phyloP scores from a whole-genome alignment of 352 stramenopile species.

The Globisporangium paroecandrum region DNA sequence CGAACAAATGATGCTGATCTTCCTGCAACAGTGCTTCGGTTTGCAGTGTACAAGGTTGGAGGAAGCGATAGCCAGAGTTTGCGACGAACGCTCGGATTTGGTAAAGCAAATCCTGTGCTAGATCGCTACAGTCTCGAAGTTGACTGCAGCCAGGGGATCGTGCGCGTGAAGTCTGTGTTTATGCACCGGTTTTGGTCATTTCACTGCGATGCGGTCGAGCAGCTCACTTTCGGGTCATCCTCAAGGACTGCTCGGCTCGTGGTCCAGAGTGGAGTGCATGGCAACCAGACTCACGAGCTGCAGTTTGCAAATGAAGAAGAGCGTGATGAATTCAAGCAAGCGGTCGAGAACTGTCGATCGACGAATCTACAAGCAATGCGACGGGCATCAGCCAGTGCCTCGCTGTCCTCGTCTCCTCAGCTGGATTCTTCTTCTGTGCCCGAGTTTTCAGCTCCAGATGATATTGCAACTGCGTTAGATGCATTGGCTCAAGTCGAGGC shows the following conservation, averaged over 20 bases:
- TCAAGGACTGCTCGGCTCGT: conserved; percentile 45
- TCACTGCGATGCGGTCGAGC: conserved; percentile 63
- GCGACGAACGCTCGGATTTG: conserved; percentile 60
- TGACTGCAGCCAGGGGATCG: conserved; percentile 62
- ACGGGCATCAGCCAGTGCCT: conserved; percentile 22
- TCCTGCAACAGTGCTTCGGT: conserved; percentile 62
- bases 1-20: conserved; percentile 37
- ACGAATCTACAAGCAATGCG: conserved; percentile 42
- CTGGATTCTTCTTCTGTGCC: conserved; percentile 18
- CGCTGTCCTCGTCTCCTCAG: conserved; percentile 22
- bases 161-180: conserved; percentile 79
- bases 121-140: conserved; percentile 81
- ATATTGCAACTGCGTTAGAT: conserved; percentile 6
- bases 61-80: conserved; percentile 54
- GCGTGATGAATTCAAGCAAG: conserved; percentile 56
- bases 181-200: conserved; percentile 83
- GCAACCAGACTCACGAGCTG: conserved; percentile 55
- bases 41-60: conserved; percentile 72
- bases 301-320: conserved; percentile 76
- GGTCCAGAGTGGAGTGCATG: conserved; percentile 52
- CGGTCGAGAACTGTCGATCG: conserved; percentile 50
- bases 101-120: conserved; percentile 62
- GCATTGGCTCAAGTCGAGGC: not conserved
- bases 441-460: conserved; percentile 25
- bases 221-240: conserved; percentile 35